Evolutionary conservation across 345 rosid species (phyloP).

Genomic region (Erucastrum elatum): DNA sequence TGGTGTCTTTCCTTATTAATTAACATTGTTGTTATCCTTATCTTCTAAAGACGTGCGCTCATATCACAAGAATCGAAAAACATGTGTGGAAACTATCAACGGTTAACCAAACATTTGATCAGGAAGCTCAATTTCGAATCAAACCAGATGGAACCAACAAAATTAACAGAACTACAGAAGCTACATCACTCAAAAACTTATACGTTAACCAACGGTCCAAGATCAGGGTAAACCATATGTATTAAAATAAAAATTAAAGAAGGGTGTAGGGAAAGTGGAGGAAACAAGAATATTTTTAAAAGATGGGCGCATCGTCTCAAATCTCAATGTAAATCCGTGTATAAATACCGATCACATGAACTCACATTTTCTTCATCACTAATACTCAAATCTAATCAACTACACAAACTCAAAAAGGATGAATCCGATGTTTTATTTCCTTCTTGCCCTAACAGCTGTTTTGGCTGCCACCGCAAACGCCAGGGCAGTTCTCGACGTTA

Average conservation of each 20-base stretch:
- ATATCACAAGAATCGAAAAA: not conserved
- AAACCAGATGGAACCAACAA: not conserved
- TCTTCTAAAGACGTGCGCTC: not conserved
- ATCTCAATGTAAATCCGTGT: not conserved
- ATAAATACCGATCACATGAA: not conserved
- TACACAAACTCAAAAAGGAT: constrained; percentile 1
- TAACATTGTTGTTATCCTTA: not conserved
- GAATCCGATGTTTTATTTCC: constrained; percentile 11
- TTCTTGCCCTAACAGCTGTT: constrained; percentile 3
- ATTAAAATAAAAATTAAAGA: not conserved
- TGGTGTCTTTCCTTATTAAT: not conserved
- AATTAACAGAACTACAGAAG: not conserved
- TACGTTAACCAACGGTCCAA: not conserved
- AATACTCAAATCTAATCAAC: constrained; percentile 3
- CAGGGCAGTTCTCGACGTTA: not conserved
- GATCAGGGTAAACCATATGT: not conserved
- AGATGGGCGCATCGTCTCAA: not conserved
- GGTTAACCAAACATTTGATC: not conserved
- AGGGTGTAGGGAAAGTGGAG: not conserved
- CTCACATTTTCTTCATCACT: constrained; percentile 8
- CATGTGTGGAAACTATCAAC: not conserved
- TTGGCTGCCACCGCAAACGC: not conserved
- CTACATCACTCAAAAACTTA: not conserved
- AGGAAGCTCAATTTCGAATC: not conserved
- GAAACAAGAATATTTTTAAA: not conserved